A percentile compares a stretch with the other conserved stretches of the same genome.
These are phyloP conservation scores for Candida stauntonica DNA, from an alignment of 805 yeast species.

Conservation along the genomic window DNA sequence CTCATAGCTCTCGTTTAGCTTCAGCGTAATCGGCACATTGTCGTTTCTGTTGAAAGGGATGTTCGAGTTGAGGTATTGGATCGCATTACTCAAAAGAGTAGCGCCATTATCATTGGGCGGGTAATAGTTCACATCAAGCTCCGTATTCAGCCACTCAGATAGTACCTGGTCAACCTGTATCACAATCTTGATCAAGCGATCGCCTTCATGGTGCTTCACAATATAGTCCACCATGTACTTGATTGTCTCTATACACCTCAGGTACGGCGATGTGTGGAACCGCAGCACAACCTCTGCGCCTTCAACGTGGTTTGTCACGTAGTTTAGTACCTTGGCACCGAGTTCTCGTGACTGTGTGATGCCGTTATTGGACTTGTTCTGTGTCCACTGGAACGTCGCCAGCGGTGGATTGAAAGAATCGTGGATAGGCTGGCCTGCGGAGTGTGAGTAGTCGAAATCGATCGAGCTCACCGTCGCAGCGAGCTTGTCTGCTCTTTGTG, in stretches of 20 bases:
- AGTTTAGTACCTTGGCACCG: constrained; percentile 22
- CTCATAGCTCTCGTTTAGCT: constrained; percentile 32
- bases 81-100: constrained; percentile 35
- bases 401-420: constrained; percentile 26
- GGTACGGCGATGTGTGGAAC: constrained; percentile 40
- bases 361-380: constrained; percentile 27
- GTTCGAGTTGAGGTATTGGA: constrained; percentile 33
- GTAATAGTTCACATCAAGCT: constrained; percentile 34
- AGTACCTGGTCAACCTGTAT: constrained; percentile 38
- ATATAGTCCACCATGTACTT: constrained; percentile 23
- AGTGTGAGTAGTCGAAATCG: constrained; percentile 12
- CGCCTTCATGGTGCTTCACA: constrained; percentile 16
- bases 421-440: background rate
- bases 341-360: constrained; percentile 24
- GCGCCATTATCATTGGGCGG: constrained; percentile 46
- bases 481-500: constrained; percentile 26
- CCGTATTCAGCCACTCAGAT: constrained; percentile 41
- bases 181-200: constrained; percentile 16
- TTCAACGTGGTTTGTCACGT: constrained; percentile 17
- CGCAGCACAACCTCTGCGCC: constrained; percentile 15
- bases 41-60: constrained; percentile 18
- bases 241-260: constrained; percentile 40
- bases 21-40: constrained; percentile 26
- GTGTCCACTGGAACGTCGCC: constrained; percentile 26
- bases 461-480: constrained; percentile 26